Base-by-base conservation (phyloP, 768 basidiomycete genomes). In the Amylocystis lapponica region DNA sequence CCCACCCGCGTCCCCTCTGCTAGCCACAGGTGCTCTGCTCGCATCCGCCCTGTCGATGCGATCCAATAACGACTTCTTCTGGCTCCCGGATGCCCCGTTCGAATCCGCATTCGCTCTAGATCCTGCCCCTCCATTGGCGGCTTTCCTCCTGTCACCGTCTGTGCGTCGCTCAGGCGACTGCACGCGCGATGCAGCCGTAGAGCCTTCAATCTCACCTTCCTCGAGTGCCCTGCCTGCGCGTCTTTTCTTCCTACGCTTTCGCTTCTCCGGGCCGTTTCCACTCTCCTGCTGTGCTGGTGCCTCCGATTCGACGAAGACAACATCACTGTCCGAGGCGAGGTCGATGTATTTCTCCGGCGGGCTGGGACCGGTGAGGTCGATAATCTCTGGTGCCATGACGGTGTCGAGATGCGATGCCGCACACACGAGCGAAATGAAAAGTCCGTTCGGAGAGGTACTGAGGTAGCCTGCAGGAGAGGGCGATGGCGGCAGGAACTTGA, bases 191-290 rank as follows among this genome's bases (percentile, higher is more conserved):
- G 30, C 44, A 31, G 36, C 43, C 10, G 35, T 48, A 29, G 51
- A 49, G 33, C 38, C 41, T 34, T 50, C 45, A n/a, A 53, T 36
- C 45, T 56, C 58, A n/a, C 54, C 58, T 3, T 56, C 55, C 43
- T 56, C 57, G 19, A 29, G 14, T 37, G n/a, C 32, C 23, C 6
- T 23, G 27, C 46, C 52, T 50, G 34, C 48, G 36, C 39, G 50
- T 54, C 41, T 49, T 51, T 43, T 44, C 47, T 42, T 50, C 36
- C 32, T 49, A 25, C 48, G 48, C 36, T 48, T 53, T 30, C 34
- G 41, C 39, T 44, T 46, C 2, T 17, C 8, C 26, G 36, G 32
- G 26, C 8, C 3, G 25, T n/a, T 45, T 21, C n/a, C 17, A 17
- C 13, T n/a, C 31, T 5, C n/a, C 30, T 23, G 25, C 1, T n/a